phyloP scores from a whole-genome alignment of 2,329 filamentous ascomycete species.

The Pseudocercospora fijiensis region DNA sequence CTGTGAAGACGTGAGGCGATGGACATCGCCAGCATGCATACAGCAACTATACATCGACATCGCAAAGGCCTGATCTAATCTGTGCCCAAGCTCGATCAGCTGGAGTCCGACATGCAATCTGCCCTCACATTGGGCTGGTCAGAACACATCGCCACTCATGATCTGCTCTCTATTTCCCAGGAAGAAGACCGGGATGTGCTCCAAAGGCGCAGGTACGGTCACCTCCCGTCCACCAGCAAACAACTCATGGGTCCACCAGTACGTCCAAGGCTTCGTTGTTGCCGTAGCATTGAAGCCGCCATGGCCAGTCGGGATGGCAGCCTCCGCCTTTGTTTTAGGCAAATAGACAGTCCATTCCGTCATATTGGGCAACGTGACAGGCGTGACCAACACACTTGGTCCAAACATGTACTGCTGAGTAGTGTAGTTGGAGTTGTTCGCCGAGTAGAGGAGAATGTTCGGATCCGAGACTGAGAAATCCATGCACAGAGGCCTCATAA shows the following conservation, averaged over 20 bases:
- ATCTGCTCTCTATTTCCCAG: conserved; percentile 31
- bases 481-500: conserved; percentile 44
- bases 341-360: conserved; percentile 43
- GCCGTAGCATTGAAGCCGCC: neutral
- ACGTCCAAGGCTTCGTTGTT: conserved; percentile 39
- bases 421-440: conserved; percentile 37
- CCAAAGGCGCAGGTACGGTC: conserved; percentile 32
- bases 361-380: conserved; percentile 40
- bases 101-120: neutral
- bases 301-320: conserved; percentile 11
- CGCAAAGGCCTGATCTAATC: too few relatives aligned
- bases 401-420: conserved; percentile 46
- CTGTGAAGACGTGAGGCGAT: conserved; percentile 7
- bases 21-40: neutral
- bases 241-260: conserved; percentile 45
- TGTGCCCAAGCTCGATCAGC: too few relatives aligned
- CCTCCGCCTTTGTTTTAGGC: conserved; percentile 30
- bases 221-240: conserved; percentile 42
- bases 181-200: conserved; percentile 36
- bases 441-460: conserved; percentile 28
- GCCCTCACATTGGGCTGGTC: neutral
- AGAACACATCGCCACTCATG: conserved; percentile 31
- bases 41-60: neutral
- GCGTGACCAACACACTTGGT: conserved; percentile 40
- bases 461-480: conserved; percentile 40